phyloP scores from a whole-genome alignment of 73 alveolate species.

The Paramecium pentaurelia region DNA sequence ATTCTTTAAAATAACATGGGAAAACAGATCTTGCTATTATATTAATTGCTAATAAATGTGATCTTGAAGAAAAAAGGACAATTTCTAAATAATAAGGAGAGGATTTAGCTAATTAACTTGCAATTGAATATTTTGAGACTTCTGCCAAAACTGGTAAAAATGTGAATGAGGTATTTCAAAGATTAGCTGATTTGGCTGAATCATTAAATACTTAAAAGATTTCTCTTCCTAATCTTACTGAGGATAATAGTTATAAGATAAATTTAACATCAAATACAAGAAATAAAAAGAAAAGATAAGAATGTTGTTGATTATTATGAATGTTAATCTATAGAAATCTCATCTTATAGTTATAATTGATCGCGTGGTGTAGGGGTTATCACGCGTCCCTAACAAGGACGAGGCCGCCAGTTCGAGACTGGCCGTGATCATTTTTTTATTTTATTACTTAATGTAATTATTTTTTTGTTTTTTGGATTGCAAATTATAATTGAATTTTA shows the following conservation, averaged over 20 bases:
- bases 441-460: not conserved
- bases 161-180: constrained; percentile 65
- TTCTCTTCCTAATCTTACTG: not conserved
- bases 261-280: not conserved
- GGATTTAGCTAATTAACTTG: constrained; percentile 69
- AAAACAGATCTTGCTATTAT: not conserved
- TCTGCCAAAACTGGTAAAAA: constrained; percentile 80
- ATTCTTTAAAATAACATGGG: constrained; percentile 3
- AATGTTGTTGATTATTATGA: not conserved
- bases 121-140: constrained; percentile 76
- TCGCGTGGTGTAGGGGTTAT: constrained; percentile 60
- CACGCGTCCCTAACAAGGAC: constrained; percentile 61
- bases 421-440: constrained; percentile 48
- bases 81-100: constrained; percentile 64
- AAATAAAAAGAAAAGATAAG: not conserved
- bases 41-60: constrained; percentile 57
- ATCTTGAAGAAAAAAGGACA: constrained; percentile 46
- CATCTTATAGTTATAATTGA: not conserved
- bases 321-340: not conserved
- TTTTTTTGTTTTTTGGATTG: not conserved
- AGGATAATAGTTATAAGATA: not conserved
- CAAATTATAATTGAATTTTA: not conserved
- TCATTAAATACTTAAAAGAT: not conserved
- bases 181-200: not conserved
- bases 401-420: constrained; percentile 62